Evolutionary conservation across 106 monocot genomes (phyloP).

Genomic region (Allium cepa): DNA sequence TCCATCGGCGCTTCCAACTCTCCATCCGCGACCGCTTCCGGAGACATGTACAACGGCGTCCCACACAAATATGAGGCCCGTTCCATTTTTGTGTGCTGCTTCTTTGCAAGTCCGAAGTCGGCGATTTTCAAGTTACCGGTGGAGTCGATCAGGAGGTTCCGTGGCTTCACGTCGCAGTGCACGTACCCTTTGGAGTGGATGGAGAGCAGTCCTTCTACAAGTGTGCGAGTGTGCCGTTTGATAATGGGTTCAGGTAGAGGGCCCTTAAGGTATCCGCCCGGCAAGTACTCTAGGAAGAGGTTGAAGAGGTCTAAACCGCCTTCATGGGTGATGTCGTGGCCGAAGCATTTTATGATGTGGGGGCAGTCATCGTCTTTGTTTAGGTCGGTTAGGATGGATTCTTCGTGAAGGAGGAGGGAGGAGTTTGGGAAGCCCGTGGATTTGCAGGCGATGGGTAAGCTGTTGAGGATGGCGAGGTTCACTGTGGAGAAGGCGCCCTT

Average conservation of each 20-base stretch:
- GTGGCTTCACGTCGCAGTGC: constrained; percentile 46
- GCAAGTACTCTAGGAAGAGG: constrained; percentile 38
- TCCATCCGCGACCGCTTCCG: constrained; percentile 28
- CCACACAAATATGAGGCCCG: constrained; percentile 7
- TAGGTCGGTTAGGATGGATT: constrained; percentile 6
- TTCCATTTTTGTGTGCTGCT: neutral
- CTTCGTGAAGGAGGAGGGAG: constrained; percentile 4
- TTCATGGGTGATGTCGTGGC: constrained; percentile 8
- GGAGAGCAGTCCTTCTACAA: constrained; percentile 25
- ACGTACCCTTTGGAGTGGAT: constrained; percentile 29
- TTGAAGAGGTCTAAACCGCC: constrained; percentile 7
- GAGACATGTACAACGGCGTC: constrained; percentile 63
- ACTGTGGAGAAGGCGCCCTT: constrained; percentile 19
- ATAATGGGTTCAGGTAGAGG: constrained; percentile 9
- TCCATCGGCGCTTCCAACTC: constrained; percentile 38
- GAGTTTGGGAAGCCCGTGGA: neutral
- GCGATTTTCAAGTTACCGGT: constrained; percentile 26
- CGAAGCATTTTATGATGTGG: constrained; percentile 26
- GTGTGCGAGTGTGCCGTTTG: constrained; percentile 16
- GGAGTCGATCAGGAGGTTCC: constrained; percentile 31
- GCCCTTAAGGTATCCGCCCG: constrained; percentile 23
- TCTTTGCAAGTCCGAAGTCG: constrained; percentile 34
- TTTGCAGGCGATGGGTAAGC: neutral
- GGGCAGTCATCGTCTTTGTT: constrained; percentile 5
- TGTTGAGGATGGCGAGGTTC: constrained; percentile 5